Evolutionary conservation across 306 rosid genomes (phyloP).

Genomic region (Inga leiocalycina): DNA sequence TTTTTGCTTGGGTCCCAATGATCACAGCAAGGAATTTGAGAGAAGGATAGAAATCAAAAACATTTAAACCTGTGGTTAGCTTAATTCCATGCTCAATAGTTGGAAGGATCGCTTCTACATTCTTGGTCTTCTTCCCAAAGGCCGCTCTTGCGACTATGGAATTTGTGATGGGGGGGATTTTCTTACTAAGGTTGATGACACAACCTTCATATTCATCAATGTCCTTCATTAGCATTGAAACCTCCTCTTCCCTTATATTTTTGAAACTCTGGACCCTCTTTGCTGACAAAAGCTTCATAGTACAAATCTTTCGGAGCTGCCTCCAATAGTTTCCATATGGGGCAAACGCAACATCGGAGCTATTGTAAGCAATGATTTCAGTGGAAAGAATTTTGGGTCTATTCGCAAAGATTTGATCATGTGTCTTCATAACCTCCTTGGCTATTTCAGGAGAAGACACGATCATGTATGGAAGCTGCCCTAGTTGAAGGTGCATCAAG

Average conservation of each 20-base stretch:
- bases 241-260: not conserved
- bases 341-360: not conserved
- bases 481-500: not conserved
- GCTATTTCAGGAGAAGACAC: not conserved
- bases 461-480: not conserved
- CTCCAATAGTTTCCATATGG: not conserved
- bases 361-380: not conserved
- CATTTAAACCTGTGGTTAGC: not conserved
- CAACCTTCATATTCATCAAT: not conserved
- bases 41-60: not conserved
- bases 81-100: not conserved
- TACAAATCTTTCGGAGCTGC: not conserved
- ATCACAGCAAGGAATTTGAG: not conserved
- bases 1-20: not conserved
- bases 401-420: not conserved
- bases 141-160: not conserved
- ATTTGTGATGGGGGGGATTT: not conserved
- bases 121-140: not conserved
- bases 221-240: not conserved
- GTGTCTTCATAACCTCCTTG: not conserved
- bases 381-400: not conserved
- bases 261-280: not conserved
- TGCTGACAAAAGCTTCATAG: not conserved
- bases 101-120: not conserved
- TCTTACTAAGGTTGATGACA: not conserved